These are phyloP conservation scores for Hypoxylon rubiginosum DNA, from an alignment of 2,329 filamentous ascomycete species.

Conservation along the genomic window DNA sequence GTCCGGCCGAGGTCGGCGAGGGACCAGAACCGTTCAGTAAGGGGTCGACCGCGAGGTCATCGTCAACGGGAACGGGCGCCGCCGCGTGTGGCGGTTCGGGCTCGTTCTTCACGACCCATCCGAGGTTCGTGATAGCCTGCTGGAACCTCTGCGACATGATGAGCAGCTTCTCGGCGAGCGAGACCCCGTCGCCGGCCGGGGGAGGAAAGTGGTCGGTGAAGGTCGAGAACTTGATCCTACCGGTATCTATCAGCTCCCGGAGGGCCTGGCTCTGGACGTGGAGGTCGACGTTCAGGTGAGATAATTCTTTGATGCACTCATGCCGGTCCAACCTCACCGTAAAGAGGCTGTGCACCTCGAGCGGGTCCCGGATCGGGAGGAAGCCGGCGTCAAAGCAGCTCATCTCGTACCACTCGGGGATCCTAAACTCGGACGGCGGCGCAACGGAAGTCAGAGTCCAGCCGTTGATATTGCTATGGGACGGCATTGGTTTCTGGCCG, in stretches of 20 bases:
- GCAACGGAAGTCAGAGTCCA: conserved; percentile 2
- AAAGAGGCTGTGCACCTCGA: conserved; percentile 35
- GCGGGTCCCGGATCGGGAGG: conserved; percentile 16
- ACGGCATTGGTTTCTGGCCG: conserved; percentile 6
- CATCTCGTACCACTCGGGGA: conserved; percentile 24
- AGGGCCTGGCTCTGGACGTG: conserved; percentile 24
- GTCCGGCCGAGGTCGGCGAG: not conserved
- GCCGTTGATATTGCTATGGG: not conserved
- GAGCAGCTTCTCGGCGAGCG: conserved; percentile 36
- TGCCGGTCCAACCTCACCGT: conserved; percentile 32
- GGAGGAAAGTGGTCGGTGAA: conserved; percentile 26
- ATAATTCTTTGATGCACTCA: conserved; percentile 41
- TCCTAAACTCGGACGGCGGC: conserved; percentile 9
- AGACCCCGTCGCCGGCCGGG: conserved; percentile 30
- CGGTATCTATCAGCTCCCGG: conserved; percentile 10
- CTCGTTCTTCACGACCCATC: conserved; percentile 36
- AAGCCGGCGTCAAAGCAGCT: conserved; percentile 2
- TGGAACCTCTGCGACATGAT: conserved; percentile 38
- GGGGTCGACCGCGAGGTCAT: conserved; percentile 10
- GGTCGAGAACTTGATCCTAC: conserved; percentile 23
- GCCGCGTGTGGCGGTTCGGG: conserved; percentile 1
- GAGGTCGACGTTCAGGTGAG: conserved; percentile 39
- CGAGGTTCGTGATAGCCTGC: conserved; percentile 35
- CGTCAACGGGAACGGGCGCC: not conserved
- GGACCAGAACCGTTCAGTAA: not conserved